phyloP scores from a whole-genome alignment of 2,329 filamentous ascomycete species.

The Phaeosphaeria sp. region DNA sequence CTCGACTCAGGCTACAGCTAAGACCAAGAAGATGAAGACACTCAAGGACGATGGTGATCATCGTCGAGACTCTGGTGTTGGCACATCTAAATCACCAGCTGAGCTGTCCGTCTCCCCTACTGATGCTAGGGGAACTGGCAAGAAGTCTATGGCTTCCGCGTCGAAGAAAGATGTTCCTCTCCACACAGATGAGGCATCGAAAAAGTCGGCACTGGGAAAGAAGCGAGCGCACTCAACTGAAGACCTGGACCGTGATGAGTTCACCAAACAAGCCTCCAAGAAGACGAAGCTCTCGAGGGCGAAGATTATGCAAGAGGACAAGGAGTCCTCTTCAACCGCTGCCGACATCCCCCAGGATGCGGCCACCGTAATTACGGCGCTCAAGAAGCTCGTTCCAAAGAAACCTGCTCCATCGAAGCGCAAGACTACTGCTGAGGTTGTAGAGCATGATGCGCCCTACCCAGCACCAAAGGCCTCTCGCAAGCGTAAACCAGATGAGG shows the following conservation, averaged over 20 bases:
- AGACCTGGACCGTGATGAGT: not conserved
- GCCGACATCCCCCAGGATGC: too few species aligned
- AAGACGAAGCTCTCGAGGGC: not conserved
- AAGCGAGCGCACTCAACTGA: not conserved
- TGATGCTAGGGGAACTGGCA: not conserved
- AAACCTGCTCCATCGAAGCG: too few species aligned
- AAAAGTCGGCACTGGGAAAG: not conserved
- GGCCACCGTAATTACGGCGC: too few species aligned
- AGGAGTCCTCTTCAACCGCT: not conserved
- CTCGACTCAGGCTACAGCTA: not conserved
- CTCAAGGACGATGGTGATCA: not conserved
- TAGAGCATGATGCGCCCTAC: not conserved
- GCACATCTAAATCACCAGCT: not conserved
- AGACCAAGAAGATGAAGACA: not conserved
- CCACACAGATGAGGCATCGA: not conserved
- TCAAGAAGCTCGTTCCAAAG: too few species aligned
- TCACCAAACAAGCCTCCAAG: not conserved
- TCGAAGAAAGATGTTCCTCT: not conserved
- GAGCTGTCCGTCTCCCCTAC: not conserved
- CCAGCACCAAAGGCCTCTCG: not conserved
- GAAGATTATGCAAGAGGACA: not conserved
- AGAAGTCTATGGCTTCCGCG: not conserved
- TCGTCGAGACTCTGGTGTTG: not conserved
- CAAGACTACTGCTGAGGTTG: too few species aligned
- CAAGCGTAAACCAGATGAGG: not conserved